Base-by-base conservation (phyloP, 306 rosid species). In the Quercus aquifolioides region DNA sequence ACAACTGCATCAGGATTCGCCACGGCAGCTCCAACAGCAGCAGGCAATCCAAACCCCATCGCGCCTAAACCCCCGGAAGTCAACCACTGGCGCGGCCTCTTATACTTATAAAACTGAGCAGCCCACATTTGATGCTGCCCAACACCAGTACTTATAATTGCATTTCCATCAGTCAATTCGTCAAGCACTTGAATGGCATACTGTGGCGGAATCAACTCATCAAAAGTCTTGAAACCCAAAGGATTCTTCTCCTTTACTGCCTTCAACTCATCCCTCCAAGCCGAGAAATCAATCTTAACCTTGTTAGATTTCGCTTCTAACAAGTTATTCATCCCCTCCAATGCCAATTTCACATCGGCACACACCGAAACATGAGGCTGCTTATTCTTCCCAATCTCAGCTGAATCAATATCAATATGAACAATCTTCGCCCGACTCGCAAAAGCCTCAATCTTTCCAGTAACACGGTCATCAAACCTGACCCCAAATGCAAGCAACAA, bases 71-170 rank as follows among this genome's bases (percentile, higher is more conserved):
- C 99, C 14, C 95, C 97, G 0, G 97, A 95, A 0, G 98, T 91
- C 76, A 95, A 82, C 97, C 97, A 95, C 51, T 91, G 97, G 17
- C 97, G 89, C 2, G 98, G 99, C 77, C 90, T 85, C 81, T 83
- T 85, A 25, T 90, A 91, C 71, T 88, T 87, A 80, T 93, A 95
- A 78, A 86, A 93, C 65, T 95, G 97, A 21, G 99, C 97, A 54
- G 99, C 94, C 97, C 97, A 89, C 96, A 92, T 92, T 38, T 92
- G 94, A 73, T 92, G 97, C 75, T 92, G 94, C 38, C 99, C 99
- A 33, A 92, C 99, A 14, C 99, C 98, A 4, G 99, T 93, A 56
- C 94, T 90, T 33, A 95, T 73, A 30, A 93, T 91, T 1, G 99
- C 98, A 35, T 88, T 79, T 5, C 99, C 96, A 62, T 86, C 79